Base-by-base conservation (phyloP, 139 green algal species). In the Coelastrella sp. region DNA sequence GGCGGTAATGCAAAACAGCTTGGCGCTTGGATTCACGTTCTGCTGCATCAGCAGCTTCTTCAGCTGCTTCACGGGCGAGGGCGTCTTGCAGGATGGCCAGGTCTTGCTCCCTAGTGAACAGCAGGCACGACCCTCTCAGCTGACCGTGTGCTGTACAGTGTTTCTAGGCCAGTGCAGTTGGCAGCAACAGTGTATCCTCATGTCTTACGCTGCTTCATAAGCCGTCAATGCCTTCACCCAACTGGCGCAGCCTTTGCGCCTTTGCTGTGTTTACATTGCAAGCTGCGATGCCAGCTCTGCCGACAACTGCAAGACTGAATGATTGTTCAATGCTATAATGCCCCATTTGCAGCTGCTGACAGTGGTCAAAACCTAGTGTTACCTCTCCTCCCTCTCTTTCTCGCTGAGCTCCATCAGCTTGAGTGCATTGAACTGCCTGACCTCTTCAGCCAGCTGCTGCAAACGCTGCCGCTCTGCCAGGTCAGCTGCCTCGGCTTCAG, bases 341-440 rank as follows among this genome's bases (percentile, higher is more conserved):
- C 32, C 32, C 32, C 32, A 47, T 2, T 47, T 2, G 32, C 32
- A 47, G 32, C 32, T 47, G 32, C 32, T 47, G 32, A 47, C 0
- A 47, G 32, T 2, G 32, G 1, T 47, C 32, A 47, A 47, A 47
- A 1, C 32, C 61, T 19, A 19, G 64, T 47, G 86, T 73, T 75
- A 95, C 93, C 91, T 92, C 77, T 96, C 94, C 57, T 76, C 2
- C 4, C 87, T 73, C 23, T 95, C 92, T 75, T 80, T 83, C 19
- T 95, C 94, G 16, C 64, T 92, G 22, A 95, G 89, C 86, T 95
- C 85, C 78, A 86, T 89, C 66, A 92, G 92, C 78, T 93, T 94
- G 57, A 94, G 89, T 73, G 74, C 80, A 85, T 96, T 96, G 85
- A 94, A 96, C 84, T 95, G 90, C 68, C 91, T 88, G 60, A 96